Conservation (phyloP, 1,284 basidiomycete genomes). For the Leucoagaricus sp. region DNA sequence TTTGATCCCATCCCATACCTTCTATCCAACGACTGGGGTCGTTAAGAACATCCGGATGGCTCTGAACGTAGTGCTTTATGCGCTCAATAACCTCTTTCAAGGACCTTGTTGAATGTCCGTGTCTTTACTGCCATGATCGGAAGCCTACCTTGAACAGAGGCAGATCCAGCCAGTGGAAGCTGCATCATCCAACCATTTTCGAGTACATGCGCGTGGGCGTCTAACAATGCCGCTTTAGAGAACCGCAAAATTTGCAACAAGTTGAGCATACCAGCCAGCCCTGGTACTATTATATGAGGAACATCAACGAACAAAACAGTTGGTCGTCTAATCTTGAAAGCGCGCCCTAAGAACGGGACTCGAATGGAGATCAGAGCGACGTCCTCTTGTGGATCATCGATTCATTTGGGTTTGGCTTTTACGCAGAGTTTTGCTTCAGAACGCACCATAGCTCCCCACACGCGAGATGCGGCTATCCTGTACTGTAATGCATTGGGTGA, state of each 20-base stretch:
- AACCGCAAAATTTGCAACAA: background rate
- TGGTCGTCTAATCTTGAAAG: constrained; percentile 24
- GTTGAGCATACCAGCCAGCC: constrained; percentile 56
- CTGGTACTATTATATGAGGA: constrained; percentile 63
- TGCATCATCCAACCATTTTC: constrained; percentile 70
- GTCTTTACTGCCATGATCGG: background rate
- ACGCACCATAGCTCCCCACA: constrained; percentile 8
- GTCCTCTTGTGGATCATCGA: constrained; percentile 5
- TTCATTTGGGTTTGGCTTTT: background rate
- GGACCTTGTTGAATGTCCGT: constrained; percentile 20
- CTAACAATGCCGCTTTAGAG: constrained; percentile 34
- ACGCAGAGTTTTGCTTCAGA: no score
- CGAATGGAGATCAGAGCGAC: background rate
- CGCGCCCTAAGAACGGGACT: constrained; percentile 3
- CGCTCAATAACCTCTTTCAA: constrained; percentile 62
- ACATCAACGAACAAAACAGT: constrained; percentile 44
- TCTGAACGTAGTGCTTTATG: constrained; percentile 63
- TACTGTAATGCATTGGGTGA: constrained; percentile 12
- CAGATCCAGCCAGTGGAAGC: constrained; percentile 62
- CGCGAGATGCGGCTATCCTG: constrained; percentile 7
- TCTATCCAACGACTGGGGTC: constrained; percentile 71
- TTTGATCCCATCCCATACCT: constrained; percentile 95
- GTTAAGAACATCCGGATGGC: constrained; percentile 54
- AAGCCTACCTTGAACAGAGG: constrained; percentile 55
- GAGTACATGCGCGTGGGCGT: constrained; percentile 81